These are phyloP conservation scores for Lachnellula cervina DNA, from an alignment of 2,329 filamentous ascomycete genomes.

Conservation along the genomic window DNA sequence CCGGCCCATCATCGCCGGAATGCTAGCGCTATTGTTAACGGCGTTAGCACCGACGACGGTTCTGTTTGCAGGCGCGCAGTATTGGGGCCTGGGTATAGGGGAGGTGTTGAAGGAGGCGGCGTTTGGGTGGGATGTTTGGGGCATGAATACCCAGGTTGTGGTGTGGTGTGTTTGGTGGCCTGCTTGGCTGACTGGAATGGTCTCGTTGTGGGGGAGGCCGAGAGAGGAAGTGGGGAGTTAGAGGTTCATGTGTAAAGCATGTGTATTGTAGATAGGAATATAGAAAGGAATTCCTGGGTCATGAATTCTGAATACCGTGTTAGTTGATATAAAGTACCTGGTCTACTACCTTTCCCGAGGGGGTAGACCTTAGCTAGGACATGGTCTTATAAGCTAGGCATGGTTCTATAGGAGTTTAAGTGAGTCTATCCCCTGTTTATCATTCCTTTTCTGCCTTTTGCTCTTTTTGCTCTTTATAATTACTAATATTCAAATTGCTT, in stretches of 20 bases:
- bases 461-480: too few species aligned
- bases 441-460: too few species aligned
- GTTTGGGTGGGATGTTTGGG: conserved; percentile 85
- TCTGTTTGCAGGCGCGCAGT: conserved; percentile 44
- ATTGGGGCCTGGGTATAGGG: conserved; percentile 46
- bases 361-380: too few species aligned
- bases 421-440: too few species aligned
- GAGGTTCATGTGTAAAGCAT: background rate
- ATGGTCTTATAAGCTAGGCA: too few species aligned
- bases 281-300: background rate
- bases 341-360: too few species aligned
- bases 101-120: conserved; percentile 66
- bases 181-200: conserved; percentile 68
- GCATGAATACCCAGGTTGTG: conserved; percentile 81
- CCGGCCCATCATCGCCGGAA: conserved; percentile 36
- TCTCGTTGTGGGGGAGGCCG: conserved; percentile 46
- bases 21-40: conserved; percentile 50
- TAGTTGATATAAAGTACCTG: too few species aligned
- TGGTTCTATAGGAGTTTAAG: too few species aligned
- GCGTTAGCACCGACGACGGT: conserved; percentile 55
- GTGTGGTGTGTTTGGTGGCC: conserved; percentile 98
- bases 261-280: background rate
- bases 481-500: too few species aligned
- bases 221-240: conserved; percentile 10
- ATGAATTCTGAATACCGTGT: too few species aligned